Evolutionary conservation across 768 basidiomycete species (phyloP), one percentile per base, ranked within the genome.

Genomic region (Rhodotorula toruloides): DNA sequence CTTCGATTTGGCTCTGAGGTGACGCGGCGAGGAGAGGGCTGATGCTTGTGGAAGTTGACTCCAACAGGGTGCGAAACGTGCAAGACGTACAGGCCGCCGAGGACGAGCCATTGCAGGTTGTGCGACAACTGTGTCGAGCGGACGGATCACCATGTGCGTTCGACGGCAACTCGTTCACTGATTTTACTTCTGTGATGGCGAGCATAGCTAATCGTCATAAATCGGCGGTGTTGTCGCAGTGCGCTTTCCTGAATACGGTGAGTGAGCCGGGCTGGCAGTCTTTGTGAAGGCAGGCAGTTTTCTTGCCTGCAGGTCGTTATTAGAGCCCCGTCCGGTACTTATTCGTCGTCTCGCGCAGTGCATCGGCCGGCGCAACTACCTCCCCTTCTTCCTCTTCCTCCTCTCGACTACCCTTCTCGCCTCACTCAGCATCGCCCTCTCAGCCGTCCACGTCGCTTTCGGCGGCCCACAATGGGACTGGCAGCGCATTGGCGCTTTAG

Each of bases 91-190:
- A 85, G 94, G 27, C 91, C 94, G 12, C 94, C 94, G 8, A 81
- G 94, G 68, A 88, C 91, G 27, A 94, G 90, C 74, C 94, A 99
- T 77, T 99, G 94, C 77, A 90, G 92, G 77, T 84, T 96, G 88
- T 99, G 94, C 76, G 91, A 96, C 73, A 98, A 98, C 76, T 99
- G 94, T 75, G 91, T 97, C 22, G 93, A 97, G 71, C 87, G 87
- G 16, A 97, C 93, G 71, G 92, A 94, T 76, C 89, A 93, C 75
- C 90, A 91, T 19, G 71, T 72, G n/a, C 55, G 69, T 58, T 75
- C 89, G 87, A 68, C 86, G 89, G 87, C 88, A 85, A 16, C 34
- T 34, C 22, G 34, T 40, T 19, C 47, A 12, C 27, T 9, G 27
- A 19, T 16, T 7, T 29, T n/a, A 8, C 43, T 25, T n/a, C 17